Evolutionary conservation across 441 rosid genomes (phyloP), one percentile per base, ranked within the genome.

Genomic region (Pelargonium australe): DNA sequence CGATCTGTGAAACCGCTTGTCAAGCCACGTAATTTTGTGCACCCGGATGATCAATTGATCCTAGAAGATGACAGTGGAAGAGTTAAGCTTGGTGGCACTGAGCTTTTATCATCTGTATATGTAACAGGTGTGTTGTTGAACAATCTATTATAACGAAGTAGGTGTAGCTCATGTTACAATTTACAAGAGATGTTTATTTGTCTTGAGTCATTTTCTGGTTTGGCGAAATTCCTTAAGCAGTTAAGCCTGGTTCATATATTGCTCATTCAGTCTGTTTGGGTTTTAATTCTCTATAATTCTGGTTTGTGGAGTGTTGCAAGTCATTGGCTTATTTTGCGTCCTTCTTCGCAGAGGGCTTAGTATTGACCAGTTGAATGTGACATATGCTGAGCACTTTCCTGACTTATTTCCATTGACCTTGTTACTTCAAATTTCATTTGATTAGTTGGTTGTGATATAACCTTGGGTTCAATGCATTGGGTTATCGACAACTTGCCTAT

Each of bases 11-110:
- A 73, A 23, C 97, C 98, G 23, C 84, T 89, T 67, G 95, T 85
- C 58, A 90, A 84, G 80, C 92, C 85, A 74, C 95, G 83, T 72
- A 92, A 88, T 84, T 95, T 91, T 76, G 68, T 86, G 86, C 91
- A 90, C 69, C 81, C 82, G 6, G 91, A 89, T 84, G 99, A 95
- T 82, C 68, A 81, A 79, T 76, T 95, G 77, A 77, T 90, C 69
- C 75, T 95, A 75, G 99, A 95, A 89, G 99, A 92, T 73, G 99
- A 95, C 80, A 90, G 96, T 74, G 99, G 97, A 14, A 83, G 97
- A 80, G 97, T 92, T 69, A 85, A 87, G 77, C 96, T 90, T 64
- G 76, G 88, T 0, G 95, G 98, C n/a, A 66, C 82, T 69, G 53
- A 55, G 57, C 87, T 88, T 75, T 78, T 84, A 66, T 89, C 90